Evolutionary conservation across 179 eudicot genomes (phyloP).

Genomic region (Spergularia azorica): DNA sequence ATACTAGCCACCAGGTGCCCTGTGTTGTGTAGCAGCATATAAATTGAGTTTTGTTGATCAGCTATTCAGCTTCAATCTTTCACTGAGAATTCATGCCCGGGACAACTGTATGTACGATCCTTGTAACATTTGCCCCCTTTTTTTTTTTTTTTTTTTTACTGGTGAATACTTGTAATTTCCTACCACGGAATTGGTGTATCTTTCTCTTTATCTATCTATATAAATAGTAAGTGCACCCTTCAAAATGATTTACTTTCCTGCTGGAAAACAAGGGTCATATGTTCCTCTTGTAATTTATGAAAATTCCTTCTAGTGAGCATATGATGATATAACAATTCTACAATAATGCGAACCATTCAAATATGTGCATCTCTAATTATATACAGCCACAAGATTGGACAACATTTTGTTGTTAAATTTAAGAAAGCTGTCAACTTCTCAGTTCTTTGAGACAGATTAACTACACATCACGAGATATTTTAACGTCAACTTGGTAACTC

Average conservation of each 20-base stretch:
- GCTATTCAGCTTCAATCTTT: constrained; percentile 12
- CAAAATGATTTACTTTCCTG: background rate
- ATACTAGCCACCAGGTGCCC: constrained; percentile 23
- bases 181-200: background rate
- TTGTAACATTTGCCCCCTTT: background rate
- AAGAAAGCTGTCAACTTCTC: no score
- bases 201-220: background rate
- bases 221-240: background rate
- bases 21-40: constrained; percentile 38
- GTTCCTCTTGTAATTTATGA: no score
- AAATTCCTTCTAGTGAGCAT: no score
- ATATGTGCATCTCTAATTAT: no score
- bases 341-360: no score
- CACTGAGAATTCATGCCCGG: constrained; percentile 10
- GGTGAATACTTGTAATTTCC: constrained; percentile 11
- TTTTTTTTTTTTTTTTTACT: background rate
- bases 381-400: no score
- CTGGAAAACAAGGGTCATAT: no score
- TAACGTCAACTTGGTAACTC: no score
- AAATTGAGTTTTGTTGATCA: constrained; percentile 30
- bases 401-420: no score
- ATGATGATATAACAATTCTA: no score
- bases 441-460: no score
- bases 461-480: no score
- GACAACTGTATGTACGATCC: constrained; percentile 25